Evolutionary conservation across 2,329 filamentous ascomycete genomes (phyloP).

Genomic region (Chaetomiaceae sp.): DNA sequence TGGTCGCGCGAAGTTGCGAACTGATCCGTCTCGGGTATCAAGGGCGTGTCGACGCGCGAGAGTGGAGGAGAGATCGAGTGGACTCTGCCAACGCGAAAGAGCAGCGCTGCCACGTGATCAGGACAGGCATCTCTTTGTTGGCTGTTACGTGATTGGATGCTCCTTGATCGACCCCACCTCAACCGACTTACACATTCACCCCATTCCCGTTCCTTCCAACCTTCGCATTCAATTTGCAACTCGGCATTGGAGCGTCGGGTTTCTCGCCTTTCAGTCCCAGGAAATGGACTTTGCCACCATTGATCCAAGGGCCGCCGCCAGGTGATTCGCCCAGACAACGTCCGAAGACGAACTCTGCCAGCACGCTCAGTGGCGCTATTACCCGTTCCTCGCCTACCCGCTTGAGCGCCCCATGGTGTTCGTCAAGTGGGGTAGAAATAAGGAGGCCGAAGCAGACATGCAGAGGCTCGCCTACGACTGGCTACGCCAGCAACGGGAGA

Average conservation of each 20-base stretch:
- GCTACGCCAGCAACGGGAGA: conserved; percentile 4
- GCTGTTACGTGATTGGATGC: too few species aligned
- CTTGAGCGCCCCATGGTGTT: conserved; percentile 5
- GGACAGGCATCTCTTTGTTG: too few species aligned
- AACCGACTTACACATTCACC: too few species aligned
- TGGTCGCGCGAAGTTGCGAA: too few species aligned
- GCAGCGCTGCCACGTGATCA: conserved; percentile 35
- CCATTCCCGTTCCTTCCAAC: too few species aligned
- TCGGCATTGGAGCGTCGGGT: background rate
- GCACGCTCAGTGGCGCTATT: background rate
- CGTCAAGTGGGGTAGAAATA: conserved; percentile 6
- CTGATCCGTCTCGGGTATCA: too few species aligned
- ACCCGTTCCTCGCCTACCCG: conserved; percentile 8
- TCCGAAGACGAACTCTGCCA: conserved; percentile 1
- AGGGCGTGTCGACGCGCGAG: too few species aligned
- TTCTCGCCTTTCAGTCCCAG: background rate
- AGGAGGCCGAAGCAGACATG: conserved; percentile 11
- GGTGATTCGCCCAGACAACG: background rate
- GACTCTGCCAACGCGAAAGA: conserved; percentile 19
- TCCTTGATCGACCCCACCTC: too few species aligned
- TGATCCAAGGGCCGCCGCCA: background rate
- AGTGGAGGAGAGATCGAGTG: too few species aligned
- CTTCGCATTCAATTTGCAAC: too few species aligned
- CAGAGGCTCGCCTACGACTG: conserved; percentile 8
- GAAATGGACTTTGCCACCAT: background rate